Base-by-base conservation (phyloP, 2,329 filamentous ascomycete genomes). In the Neofusicoccum sp. region DNA sequence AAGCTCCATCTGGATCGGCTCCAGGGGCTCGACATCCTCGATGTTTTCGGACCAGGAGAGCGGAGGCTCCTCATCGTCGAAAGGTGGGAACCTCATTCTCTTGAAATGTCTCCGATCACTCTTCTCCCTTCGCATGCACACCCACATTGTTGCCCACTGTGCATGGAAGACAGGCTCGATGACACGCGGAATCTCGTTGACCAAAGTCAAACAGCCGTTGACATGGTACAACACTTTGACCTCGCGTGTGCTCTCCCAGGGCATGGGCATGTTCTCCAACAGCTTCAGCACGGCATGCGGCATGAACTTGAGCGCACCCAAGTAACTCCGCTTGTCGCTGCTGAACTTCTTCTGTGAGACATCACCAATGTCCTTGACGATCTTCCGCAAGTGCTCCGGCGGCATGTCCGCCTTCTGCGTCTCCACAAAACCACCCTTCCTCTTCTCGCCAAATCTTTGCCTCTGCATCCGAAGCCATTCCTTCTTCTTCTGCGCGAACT, bases 71-170 rank as follows among this genome's bases (percentile, higher is more conserved):
- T 99, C 95, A 73, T 99, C 96, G 70, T 99, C 95, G 70, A 99
- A 99, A 0, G 96, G 96, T 16, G 95, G 95, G 71, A 99, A 99
- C 70, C 96, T 88, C 95, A 99, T 99, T 67, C 95, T 88, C 83
- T 99, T 99, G 84, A 99, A 99, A 70, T 98, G 87, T 73, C 94
- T 84, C 77, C 95, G 84, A 73, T 99, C 95, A 73, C 93, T 95
- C 84, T 99, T 99, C 76, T 99, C 95, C 71, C 96, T 90, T 71
- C 95, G 88, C 95, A 99, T 99, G 48, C 91, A 92, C 31, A 96
- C 89, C 95, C 95, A 99, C 95, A 99, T 99, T 61, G 94, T 96
- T 11, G 95, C 95, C 95, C 95, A 99, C 77, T 99, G 95, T 63
- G 95, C 95, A 75, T 97, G 93, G 78, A 96, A 99, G 3, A 99